Percentiles rank a stretch among this genome's conserved stretches.
Conservation (phyloP, 75 land plant species). For the Cupressus sempervirens region DNA sequence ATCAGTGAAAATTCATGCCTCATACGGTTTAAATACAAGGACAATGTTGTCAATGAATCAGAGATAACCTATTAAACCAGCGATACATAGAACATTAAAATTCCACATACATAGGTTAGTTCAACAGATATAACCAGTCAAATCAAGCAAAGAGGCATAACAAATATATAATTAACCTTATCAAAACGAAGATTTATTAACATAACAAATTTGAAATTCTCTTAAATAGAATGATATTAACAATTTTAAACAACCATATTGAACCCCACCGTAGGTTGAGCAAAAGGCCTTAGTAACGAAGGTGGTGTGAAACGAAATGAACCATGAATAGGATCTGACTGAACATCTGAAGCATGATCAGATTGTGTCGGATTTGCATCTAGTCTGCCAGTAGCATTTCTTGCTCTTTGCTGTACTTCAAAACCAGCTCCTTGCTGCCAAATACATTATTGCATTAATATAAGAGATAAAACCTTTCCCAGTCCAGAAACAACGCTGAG, state of each 20-base stretch:
- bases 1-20: constrained; percentile 52
- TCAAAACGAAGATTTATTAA: background rate
- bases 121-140: background rate
- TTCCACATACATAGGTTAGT: background rate
- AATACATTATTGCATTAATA: background rate
- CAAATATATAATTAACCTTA: background rate
- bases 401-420: constrained; percentile 10
- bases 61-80: constrained; percentile 68
- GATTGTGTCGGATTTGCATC: constrained; percentile 19
- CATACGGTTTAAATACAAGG: constrained; percentile 67
- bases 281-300: constrained; percentile 23
- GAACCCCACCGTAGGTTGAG: constrained; percentile 29
- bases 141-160: background rate
- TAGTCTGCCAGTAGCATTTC: background rate
- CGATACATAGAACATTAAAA: background rate
- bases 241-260: background rate
- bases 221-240: background rate
- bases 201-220: background rate
- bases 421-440: constrained; percentile 22
- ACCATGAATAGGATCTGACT: constrained; percentile 18
- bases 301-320: constrained; percentile 23
- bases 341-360: constrained; percentile 17
- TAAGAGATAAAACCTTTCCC: background rate
- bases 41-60: constrained; percentile 88
- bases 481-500: background rate